Base-by-base conservation (phyloP, 352 stramenopile genomes). In the Pythium phragmiticola region DNA sequence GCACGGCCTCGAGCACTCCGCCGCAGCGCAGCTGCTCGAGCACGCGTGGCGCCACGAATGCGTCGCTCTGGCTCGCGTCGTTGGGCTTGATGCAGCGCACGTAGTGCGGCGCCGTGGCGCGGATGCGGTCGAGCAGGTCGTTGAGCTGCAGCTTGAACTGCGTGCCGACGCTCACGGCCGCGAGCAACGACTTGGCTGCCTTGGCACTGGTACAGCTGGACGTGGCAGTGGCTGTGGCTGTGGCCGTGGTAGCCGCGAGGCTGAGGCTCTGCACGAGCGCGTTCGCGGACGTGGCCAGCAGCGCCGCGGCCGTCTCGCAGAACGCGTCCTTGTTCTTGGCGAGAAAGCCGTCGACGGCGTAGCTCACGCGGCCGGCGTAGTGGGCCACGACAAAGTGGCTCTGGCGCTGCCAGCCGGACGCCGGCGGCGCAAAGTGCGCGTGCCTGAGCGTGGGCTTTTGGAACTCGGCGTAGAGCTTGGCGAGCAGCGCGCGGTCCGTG, bases 21-120 rank as follows among this genome's bases (percentile, higher is more conserved):
- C 85, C 87, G 55, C 87, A 93, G 28, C 84, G 82, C 13, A 97
- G 69, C 59, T 97, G 89, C 49, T 96, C 87, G 8, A 95, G 78
- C 12, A 95, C 81, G 39, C 86, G 81, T 7, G 65, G 60, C 16
- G 74, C 78, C 45, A 81, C 48, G 65, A 99, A 99, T 21, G 72
- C 46, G 2, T 76, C 77, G n/a, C 71, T 61, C 33, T 75, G 65
- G 54, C 89, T 89, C 1, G 41, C 61, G 75, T 99, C 95, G 70
- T 99, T 99, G 34, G 98, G 97, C 70, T 99, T 99, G 41, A 99
- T 89, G 72, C 98, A 99, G 60, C 97, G 94, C 57, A 99, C 94
- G 76, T 99, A 99, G 76, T 99, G 96, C 43, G 97, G 96, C 26
- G 90, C 86, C 7, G 97, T 99, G 23, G 77, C 77, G 28, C 97